phyloP scores from a whole-genome alignment of 805 yeast species.

The Saturnispora gosingensis region DNA sequence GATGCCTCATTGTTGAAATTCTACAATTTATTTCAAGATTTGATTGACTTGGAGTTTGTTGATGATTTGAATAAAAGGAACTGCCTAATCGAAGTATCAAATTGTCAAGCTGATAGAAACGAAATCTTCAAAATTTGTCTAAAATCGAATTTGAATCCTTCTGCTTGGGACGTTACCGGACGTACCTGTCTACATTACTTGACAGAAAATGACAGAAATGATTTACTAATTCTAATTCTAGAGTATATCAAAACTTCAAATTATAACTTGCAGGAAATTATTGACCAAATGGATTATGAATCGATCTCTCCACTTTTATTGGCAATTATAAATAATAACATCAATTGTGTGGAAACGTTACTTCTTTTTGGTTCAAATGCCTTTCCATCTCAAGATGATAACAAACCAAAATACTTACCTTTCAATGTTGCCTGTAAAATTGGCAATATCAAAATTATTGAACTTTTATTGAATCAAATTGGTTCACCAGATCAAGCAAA shows the following conservation, averaged over 20 bases:
- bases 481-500: slow-evolving; percentile 24
- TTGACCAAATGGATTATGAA: slow-evolving; percentile 55
- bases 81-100: slow-evolving; percentile 61
- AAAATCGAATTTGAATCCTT: slow-evolving; percentile 19
- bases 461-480: slow-evolving; percentile 40
- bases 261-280: slow-evolving; percentile 16
- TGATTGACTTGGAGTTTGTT: slow-evolving; percentile 51
- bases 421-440: slow-evolving; percentile 82
- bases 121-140: slow-evolving; percentile 23
- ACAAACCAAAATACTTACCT: slow-evolving; percentile 59
- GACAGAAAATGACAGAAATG: slow-evolving; percentile 46
- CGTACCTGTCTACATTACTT: slow-evolving; percentile 85
- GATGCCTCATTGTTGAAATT: slow-evolving; percentile 47
- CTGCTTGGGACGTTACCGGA: slow-evolving; percentile 55
- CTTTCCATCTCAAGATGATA: slow-evolving; percentile 38
- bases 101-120: slow-evolving; percentile 21
- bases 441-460: slow-evolving; percentile 66
- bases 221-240: slow-evolving; percentile 31
- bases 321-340: slow-evolving; percentile 63
- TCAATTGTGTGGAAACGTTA: slow-evolving; percentile 42
- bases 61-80: slow-evolving; percentile 71
- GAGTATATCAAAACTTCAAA: slow-evolving; percentile 3
- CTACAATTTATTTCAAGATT: slow-evolving; percentile 38
- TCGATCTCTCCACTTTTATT: slow-evolving; percentile 76
- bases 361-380: slow-evolving; percentile 41